Conservation (phyloP, 768 basidiomycete genomes). For the Mycena kentingensis region DNA sequence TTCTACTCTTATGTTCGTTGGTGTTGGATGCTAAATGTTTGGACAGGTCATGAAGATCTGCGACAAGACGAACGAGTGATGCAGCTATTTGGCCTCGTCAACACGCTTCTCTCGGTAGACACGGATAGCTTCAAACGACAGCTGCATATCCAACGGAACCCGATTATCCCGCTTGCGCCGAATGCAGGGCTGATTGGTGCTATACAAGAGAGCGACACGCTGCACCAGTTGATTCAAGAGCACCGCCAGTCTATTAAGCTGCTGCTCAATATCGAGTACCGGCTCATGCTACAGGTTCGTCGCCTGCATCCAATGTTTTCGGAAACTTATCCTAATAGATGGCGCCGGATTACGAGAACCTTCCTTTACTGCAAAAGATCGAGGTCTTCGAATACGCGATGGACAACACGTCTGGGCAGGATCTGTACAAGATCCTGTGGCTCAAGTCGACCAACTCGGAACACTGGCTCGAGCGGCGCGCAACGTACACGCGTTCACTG, state of each 20-base stretch:
- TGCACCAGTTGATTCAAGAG: conserved; percentile 94
- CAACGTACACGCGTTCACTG: conserved; percentile 94
- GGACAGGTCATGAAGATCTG: conserved; percentile 97
- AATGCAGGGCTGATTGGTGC: conserved; percentile 93
- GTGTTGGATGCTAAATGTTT: conserved; percentile 2
- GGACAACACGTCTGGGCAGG: conserved; percentile 98
- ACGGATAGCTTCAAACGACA: conserved; percentile 96
- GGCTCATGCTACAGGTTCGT: conserved; percentile 91
- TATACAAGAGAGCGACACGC: conserved; percentile 92
- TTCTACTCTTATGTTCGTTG: not conserved
- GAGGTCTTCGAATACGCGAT: conserved; percentile 99
- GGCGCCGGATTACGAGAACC: conserved; percentile 97
- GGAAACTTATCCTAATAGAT: conserved; percentile 54
- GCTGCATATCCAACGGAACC: conserved; percentile 89
- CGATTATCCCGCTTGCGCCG: conserved; percentile 92
- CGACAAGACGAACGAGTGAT: conserved; percentile 99
- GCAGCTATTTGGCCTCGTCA: conserved; percentile 97
- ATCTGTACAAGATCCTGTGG: conserved; percentile 96
- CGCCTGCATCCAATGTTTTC: not conserved
- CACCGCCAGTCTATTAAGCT: conserved; percentile 97
- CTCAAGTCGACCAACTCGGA: conserved; percentile 94
- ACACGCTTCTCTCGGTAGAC: conserved; percentile 90
- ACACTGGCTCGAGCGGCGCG: conserved; percentile 95
- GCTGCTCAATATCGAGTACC: conserved; percentile 94
- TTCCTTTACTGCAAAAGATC: conserved; percentile 94